Conservation (phyloP, 257 asterid genomes). For the Parsonsia alboflavescens region DNA sequence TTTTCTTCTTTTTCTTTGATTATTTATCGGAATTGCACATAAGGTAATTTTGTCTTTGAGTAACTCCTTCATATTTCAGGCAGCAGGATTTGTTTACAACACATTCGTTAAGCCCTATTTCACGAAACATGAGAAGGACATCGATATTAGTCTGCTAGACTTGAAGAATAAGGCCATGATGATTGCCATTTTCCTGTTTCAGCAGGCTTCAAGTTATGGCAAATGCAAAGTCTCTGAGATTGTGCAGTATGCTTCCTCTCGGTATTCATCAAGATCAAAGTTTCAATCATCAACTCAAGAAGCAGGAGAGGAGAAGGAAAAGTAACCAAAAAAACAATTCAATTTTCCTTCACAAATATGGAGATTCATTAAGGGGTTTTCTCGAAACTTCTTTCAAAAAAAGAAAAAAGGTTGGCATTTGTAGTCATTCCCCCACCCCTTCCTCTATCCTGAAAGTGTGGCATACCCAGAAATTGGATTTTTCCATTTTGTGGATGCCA, state of each 20-base stretch:
- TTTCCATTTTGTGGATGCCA: neutral
- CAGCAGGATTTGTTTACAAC: slow-evolving; percentile 32
- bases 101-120: slow-evolving; percentile 35
- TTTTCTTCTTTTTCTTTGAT: neutral
- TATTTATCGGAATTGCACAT: neutral
- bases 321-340: neutral
- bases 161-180: slow-evolving; percentile 23
- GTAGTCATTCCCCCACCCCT: no score
- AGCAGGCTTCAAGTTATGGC: slow-evolving; percentile 30
- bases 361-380: no score
- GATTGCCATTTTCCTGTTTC: slow-evolving; percentile 25
- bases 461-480: no score
- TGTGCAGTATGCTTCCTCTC: slow-evolving; percentile 33
- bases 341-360: neutral
- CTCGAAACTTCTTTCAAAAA: no score
- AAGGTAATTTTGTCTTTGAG: neutral
- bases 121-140: slow-evolving; percentile 37
- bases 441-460: no score
- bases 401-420: no score
- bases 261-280: slow-evolving; percentile 21
- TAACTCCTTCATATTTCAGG: slow-evolving; percentile 27
- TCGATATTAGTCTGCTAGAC: slow-evolving; percentile 37
- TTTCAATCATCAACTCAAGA: slow-evolving; percentile 15
- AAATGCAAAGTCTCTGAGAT: slow-evolving; percentile 31
- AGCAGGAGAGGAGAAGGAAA: neutral